Evolutionary conservation across 2,329 filamentous ascomycete genomes (phyloP).

Genomic region (Paradendryphiella salina): DNA sequence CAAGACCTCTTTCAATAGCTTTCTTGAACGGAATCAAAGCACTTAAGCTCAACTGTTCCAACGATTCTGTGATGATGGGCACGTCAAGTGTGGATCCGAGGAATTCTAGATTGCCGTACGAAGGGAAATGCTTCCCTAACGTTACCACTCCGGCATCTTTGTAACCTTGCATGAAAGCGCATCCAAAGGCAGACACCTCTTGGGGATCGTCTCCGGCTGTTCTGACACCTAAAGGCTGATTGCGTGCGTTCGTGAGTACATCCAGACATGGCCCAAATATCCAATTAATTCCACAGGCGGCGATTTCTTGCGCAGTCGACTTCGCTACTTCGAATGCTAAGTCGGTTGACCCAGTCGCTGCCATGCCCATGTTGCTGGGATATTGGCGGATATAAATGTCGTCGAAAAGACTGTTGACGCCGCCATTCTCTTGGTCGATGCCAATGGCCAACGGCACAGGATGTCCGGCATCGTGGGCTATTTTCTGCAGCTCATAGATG

Average conservation of each 20-base stretch:
- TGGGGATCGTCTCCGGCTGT: conserved; percentile 92
- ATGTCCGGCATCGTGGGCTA: conserved; percentile 88
- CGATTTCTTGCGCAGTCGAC: conserved; percentile 88
- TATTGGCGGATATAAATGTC: conserved; percentile 96
- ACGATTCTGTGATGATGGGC: conserved; percentile 90
- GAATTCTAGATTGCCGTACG: conserved; percentile 93
- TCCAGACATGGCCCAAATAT: conserved; percentile 93
- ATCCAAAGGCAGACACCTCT: conserved; percentile 89
- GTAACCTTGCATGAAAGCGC: conserved; percentile 88
- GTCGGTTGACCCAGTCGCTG: conserved; percentile 84
- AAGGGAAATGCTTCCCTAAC: conserved; percentile 95
- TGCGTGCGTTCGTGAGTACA: conserved; percentile 88
- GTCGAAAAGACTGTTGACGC: conserved; percentile 94
- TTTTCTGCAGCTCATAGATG: conserved; percentile 88
- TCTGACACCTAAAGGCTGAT: conserved; percentile 86
- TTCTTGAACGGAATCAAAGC: conserved; percentile 90
- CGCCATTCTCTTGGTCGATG: conserved; percentile 96
- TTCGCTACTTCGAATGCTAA: conserved; percentile 89
- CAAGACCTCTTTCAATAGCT: conserved; percentile 81
- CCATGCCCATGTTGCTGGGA: conserved; percentile 93
- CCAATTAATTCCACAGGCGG: conserved; percentile 92
- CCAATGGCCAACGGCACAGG: conserved; percentile 86
- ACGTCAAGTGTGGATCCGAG: conserved; percentile 88
- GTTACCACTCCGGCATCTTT: conserved; percentile 87
- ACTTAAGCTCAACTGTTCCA: conserved; percentile 90